Percentiles rank a stretch among this genome's conserved stretches.
phyloP scores from a whole-genome alignment of 768 basidiomycete genomes.

The Mycena epipterygia region DNA sequence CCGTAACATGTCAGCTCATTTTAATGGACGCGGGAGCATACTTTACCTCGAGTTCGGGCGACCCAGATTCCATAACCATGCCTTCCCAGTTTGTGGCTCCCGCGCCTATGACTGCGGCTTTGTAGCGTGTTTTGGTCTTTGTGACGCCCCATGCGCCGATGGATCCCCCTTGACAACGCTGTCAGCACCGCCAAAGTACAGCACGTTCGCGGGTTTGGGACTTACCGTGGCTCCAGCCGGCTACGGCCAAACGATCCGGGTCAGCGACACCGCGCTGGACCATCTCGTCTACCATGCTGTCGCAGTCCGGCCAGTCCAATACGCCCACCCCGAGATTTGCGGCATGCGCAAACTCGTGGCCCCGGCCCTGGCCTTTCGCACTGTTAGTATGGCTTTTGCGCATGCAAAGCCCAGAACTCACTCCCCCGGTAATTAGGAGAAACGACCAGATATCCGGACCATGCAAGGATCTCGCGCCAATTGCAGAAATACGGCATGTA shows the following conservation, averaged over 20 bases:
- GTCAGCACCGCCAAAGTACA: not conserved
- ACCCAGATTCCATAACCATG: slow-evolving; percentile 53
- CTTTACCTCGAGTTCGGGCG: slow-evolving; percentile 50
- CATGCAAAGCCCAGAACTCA: slow-evolving; percentile 28
- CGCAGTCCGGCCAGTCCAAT: slow-evolving; percentile 51
- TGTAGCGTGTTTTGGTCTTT: slow-evolving; percentile 50
- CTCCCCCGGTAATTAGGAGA: slow-evolving; percentile 55
- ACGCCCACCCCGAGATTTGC: slow-evolving; percentile 48
- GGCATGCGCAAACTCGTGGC: slow-evolving; percentile 48
- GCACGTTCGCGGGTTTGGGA: not conserved
- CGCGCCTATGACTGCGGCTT: slow-evolving; percentile 52
- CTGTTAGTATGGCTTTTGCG: not conserved
- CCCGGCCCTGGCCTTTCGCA: slow-evolving; percentile 48
- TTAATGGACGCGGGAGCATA: not conserved
- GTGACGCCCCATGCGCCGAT: slow-evolving; percentile 54
- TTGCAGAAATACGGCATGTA: slow-evolving; percentile 57
- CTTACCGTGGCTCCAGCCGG: slow-evolving; percentile 55
- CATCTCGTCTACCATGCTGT: slow-evolving; percentile 53
- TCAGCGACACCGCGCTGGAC: slow-evolving; percentile 49
- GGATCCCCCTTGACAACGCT: slow-evolving; percentile 41
- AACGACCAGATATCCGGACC: slow-evolving; percentile 51
- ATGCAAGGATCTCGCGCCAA: slow-evolving; percentile 52
- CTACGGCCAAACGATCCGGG: slow-evolving; percentile 46
- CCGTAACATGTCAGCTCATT: slow-evolving; percentile 15
- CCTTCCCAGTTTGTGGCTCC: slow-evolving; percentile 53